Conservation (phyloP, 1,284 basidiomycete species). For the Fistulina hepatica region DNA sequence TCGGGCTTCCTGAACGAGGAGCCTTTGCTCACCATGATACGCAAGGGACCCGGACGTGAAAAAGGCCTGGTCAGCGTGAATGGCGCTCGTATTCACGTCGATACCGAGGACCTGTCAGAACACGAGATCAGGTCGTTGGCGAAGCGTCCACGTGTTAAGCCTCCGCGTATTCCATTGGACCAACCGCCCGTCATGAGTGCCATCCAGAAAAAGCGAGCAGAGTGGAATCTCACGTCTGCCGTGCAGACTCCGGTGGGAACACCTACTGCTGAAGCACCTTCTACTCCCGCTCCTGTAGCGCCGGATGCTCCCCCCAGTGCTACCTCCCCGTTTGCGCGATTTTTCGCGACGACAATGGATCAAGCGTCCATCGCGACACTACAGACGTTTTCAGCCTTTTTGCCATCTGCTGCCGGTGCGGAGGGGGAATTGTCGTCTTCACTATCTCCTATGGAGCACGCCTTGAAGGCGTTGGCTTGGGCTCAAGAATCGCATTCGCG, state of each 20-base stretch:
- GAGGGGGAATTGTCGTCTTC: slow-evolving; percentile 36
- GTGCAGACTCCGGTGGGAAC: slow-evolving; percentile 47
- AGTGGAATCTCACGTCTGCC: slow-evolving; percentile 45
- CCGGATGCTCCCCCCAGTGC: not conserved
- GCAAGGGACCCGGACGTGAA: slow-evolving; percentile 67
- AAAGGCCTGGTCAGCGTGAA: slow-evolving; percentile 83
- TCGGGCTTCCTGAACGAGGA: slow-evolving; percentile 68
- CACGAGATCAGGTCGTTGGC: slow-evolving; percentile 77
- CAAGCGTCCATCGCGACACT: slow-evolving; percentile 62
- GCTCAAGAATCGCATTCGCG: slow-evolving; percentile 63
- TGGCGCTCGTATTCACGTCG: slow-evolving; percentile 78
- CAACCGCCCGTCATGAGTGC: slow-evolving; percentile 75
- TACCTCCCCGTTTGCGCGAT: slow-evolving; percentile 28
- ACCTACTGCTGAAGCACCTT: not conserved
- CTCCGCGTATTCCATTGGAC: slow-evolving; percentile 81
- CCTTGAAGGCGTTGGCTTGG: slow-evolving; percentile 71
- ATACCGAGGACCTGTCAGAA: slow-evolving; percentile 84
- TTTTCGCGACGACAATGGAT: slow-evolving; percentile 67
- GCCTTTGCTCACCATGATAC: slow-evolving; percentile 62
- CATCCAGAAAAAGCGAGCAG: slow-evolving; percentile 55
- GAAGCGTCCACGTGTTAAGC: slow-evolving; percentile 82
- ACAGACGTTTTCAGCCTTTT: slow-evolving; percentile 60
- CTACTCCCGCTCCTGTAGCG: not conserved
- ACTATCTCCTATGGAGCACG: slow-evolving; percentile 64
- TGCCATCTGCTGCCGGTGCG: slow-evolving; percentile 37